Evolutionary conservation across 2,329 filamentous ascomycete genomes (phyloP), one percentile per base, ranked within the genome.

Genomic region (Phialophora chinensis): DNA sequence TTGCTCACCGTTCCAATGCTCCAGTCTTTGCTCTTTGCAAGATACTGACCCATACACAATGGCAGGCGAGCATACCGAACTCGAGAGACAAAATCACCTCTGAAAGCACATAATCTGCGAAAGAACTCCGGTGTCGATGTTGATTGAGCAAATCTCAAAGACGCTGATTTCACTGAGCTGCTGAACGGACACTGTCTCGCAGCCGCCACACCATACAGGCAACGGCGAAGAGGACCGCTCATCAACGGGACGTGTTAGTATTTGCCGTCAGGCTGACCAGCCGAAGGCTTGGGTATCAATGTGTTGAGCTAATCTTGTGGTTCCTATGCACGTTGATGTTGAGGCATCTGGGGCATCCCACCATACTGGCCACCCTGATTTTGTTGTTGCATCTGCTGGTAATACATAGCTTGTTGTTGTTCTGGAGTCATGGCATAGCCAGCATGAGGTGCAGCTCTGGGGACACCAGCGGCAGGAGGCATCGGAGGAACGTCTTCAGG

Each of bases 401-500:
- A 90, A 77, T 96, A 96, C 38, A 90, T 90, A 75, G 92, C 84
- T 79, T 93, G 89, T 75, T 92, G 86, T 71, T 88, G 86, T 73
- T 86, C 85, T 66, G 83, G 84, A 65, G 84, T 86, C 84, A 87
- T 89, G 44, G 44, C 59, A 73, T 90, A 88, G 74, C 91, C 91
- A 75, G 92, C 88, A 70, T 84, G 84, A 85, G 91, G 80, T 54
- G 71, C 61, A 54, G 65, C 64, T 69, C 83, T 82, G 58, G 90
- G 87, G 79, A 93, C 91, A 72, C 88, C 88, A 12, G 81, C 74
- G 62, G 87, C 86, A 49, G 90, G 87, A 56, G 90, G 91, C 66
- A 96, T 85, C 74, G 93, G 91, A 74, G 86, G 87, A 67, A 93
- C 89, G 79, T 98, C 95, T 80, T 98, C 95, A 62, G 94, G 93